Base-by-base conservation (phyloP, 345 rosid species). In the Firmiana major region DNA sequence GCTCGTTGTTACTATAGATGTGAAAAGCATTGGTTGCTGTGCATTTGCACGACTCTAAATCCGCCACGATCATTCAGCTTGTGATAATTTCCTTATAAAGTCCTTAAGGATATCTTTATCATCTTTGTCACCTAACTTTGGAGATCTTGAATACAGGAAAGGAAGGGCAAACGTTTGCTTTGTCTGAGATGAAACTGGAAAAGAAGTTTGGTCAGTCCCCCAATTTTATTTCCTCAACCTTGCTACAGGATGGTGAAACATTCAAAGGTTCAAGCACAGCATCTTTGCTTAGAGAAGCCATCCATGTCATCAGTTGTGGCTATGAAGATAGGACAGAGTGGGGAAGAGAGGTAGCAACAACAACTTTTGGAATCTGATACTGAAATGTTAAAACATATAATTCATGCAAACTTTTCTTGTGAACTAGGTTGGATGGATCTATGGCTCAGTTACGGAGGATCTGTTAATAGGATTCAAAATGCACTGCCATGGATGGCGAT, bases 401-500 rank as follows among this genome's bases (percentile, higher is more conserved):
- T 26, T 43, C 31, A 48, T 63, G 36, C 22, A 48, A 48, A 42
- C 67, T 54, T 19, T 70, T 45, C 8, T 28, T 49, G 74, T 45
- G 19, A 36, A 79, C 38, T 76, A 88, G 88, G 86, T 87, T 43
- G 87, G 87, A 21, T 91, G 96, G 96, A 91, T 89, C 75, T 91
- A 91, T 55, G 93, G 92, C 43, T 90, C 93, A 17, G 87, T 85
- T 54, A 87, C 88, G 2, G 91, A 89, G 71, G 91, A 92, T 79
- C 90, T 87, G 78, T 85, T 90, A 75, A 90, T 94, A 2, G 94
- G 97, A 21, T 89, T 92, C 71, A 92, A 89, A 84, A 89, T 90
- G 92, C 94, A 90, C 74, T 90, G 90, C 70, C 94, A 85, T 45
- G 97, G 94, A 57, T 92, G 94, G 97, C 87, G 94, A 77, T 92